Evolutionary conservation across 805 yeast species (phyloP).

Genomic region (Ogataea sp.): DNA sequence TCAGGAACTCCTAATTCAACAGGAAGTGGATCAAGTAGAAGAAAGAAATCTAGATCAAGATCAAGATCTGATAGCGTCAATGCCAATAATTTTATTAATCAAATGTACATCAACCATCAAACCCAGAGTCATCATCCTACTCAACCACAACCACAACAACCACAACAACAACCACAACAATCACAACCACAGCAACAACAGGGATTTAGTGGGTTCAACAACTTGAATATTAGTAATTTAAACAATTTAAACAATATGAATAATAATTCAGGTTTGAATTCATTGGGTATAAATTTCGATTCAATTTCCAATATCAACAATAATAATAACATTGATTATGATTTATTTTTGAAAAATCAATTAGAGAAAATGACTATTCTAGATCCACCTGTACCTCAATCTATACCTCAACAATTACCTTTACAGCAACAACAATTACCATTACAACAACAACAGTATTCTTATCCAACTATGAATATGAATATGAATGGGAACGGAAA

Average conservation of each 20-base stretch:
- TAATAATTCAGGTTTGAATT: neutral
- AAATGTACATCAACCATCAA: too few species aligned
- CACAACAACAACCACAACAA: slow-evolving; percentile 5
- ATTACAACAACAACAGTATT: neutral
- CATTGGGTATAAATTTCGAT: neutral
- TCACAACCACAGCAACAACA: slow-evolving; percentile 1
- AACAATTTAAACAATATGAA: too few species aligned
- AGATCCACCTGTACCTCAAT: neutral
- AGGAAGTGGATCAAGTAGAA: neutral
- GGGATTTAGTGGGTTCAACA: neutral
- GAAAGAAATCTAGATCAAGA: slow-evolving; percentile 18
- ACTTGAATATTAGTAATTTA: too few species aligned
- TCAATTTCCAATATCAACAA: neutral
- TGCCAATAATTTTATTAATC: too few species aligned
- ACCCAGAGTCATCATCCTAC: slow-evolving; percentile 1
- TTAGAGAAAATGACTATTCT: slow-evolving; percentile 17
- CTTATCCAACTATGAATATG: neutral
- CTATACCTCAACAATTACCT: neutral
- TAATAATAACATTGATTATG: slow-evolving; percentile 10
- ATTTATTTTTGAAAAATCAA: slow-evolving; percentile 19
- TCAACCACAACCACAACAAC: slow-evolving; percentile 4
- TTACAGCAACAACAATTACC: neutral
- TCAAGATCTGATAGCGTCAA: slow-evolving; percentile 19
- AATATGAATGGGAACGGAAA: too few species aligned
- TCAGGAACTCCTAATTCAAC: neutral